Percentiles rank a stretch among this genome's conserved stretches.
Conservation (phyloP, 2,329 filamentous ascomycete species). For the Diaporthe velutina region DNA sequence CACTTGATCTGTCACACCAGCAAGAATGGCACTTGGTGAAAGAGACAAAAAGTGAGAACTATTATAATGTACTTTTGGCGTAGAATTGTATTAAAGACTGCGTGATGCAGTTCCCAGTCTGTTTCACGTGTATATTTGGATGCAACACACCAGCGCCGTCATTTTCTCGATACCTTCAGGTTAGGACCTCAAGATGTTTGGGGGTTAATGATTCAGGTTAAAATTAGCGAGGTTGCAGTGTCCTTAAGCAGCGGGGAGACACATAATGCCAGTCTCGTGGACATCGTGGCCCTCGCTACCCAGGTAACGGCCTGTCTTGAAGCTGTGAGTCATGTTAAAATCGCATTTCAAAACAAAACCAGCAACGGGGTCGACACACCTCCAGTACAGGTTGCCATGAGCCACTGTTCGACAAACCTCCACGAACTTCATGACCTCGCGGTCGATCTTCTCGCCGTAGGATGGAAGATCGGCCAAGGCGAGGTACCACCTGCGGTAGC, state of each 20-base stretch:
- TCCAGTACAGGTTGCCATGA: background rate
- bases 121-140: too few relatives aligned
- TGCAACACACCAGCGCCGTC: too few relatives aligned
- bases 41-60: too few relatives aligned
- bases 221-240: background rate
- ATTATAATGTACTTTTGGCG: too few relatives aligned
- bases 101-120: too few relatives aligned
- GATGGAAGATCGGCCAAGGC: background rate
- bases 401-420: background rate
- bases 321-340: background rate
- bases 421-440: background rate
- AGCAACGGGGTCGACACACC: background rate
- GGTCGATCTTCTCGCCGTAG: background rate
- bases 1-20: background rate
- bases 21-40: background rate
- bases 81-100: too few relatives aligned
- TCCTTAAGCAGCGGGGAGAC: background rate
- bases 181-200: too few relatives aligned
- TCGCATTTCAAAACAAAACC: background rate
- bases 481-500: conserved; percentile 1
- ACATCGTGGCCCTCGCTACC: background rate
- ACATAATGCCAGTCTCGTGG: background rate
- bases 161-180: too few relatives aligned
- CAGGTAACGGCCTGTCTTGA: background rate
- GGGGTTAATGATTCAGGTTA: too few relatives aligned